Evolutionary conservation across 2,329 filamentous ascomycete genomes (phyloP).

Genomic region (Xylaria polymorpha): DNA sequence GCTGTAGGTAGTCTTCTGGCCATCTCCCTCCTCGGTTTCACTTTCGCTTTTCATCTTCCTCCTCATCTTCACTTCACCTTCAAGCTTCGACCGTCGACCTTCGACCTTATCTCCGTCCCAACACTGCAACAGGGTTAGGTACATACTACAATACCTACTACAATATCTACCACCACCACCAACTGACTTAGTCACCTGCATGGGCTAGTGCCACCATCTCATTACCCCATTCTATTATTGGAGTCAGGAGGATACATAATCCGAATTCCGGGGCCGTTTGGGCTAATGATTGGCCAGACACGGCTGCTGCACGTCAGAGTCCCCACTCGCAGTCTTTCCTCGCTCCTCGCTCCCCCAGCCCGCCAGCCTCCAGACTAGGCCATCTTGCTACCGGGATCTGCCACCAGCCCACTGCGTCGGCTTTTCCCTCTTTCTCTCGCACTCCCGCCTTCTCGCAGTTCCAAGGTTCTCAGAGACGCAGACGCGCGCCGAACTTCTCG

Average conservation of each 20-base stretch:
- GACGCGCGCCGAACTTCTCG: neutral
- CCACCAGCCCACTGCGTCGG: slow-evolving; percentile 33
- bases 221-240: slow-evolving; percentile 24
- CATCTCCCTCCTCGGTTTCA: no score
- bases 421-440: slow-evolving; percentile 31
- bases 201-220: neutral
- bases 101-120: no score
- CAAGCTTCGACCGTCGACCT: neutral
- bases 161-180: no score
- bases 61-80: neutral
- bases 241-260: slow-evolving; percentile 29
- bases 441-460: slow-evolving; percentile 12
- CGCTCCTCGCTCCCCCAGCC: neutral
- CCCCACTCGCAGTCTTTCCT: slow-evolving; percentile 20
- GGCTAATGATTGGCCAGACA: slow-evolving; percentile 7
- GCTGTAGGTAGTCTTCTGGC: no score
- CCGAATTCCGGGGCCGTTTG: slow-evolving; percentile 11
- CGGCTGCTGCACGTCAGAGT: slow-evolving; percentile 31
- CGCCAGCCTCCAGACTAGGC: slow-evolving; percentile 6
- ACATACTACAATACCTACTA: no score
- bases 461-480: neutral
- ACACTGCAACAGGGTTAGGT: no score
- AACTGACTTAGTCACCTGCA: slow-evolving; percentile 2
- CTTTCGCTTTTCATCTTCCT: no score
- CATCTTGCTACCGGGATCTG: slow-evolving; percentile 20